Evolutionary conservation across 192 early-diverging fungal genomes (phyloP).

Genomic region (Cladochytrium replicatum): DNA sequence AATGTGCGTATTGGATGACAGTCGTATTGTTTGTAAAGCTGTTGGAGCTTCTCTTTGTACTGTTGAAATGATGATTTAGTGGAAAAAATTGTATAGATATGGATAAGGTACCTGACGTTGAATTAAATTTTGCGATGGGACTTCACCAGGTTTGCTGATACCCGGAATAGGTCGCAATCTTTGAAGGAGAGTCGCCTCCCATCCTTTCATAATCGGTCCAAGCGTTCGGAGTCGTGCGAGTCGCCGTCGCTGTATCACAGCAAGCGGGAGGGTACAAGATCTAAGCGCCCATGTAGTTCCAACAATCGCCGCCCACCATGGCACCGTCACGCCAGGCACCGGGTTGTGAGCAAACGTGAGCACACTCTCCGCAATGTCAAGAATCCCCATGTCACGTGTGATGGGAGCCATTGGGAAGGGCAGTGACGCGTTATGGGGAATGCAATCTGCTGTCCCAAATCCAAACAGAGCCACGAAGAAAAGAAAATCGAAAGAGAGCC

Average conservation of each 20-base stretch:
- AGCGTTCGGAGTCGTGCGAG: slow-evolving; percentile 13
- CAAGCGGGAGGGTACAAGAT: slow-evolving; percentile 22
- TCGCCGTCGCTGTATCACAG: slow-evolving; percentile 17
- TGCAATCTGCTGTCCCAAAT: too few species aligned
- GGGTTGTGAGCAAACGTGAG: too few species aligned
- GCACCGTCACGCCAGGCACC: too few species aligned
- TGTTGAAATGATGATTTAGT: not conserved
- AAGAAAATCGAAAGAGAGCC: too few species aligned
- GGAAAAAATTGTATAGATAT: not conserved
- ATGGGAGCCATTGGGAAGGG: too few species aligned
- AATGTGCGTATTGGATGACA: slow-evolving; percentile 53
- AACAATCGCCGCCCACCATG: slow-evolving; percentile 20
- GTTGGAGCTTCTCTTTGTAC: slow-evolving; percentile 16
- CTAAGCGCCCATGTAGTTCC: slow-evolving; percentile 17
- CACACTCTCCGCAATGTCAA: too few species aligned
- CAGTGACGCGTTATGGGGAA: too few species aligned
- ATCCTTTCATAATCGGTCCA: slow-evolving; percentile 18
- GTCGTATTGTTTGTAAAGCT: slow-evolving; percentile 47
- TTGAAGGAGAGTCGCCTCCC: slow-evolving; percentile 17
- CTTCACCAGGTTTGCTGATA: not conserved
- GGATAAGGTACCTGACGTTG: not conserved
- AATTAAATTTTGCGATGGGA: too few species aligned
- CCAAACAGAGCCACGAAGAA: too few species aligned
- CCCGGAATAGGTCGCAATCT: not conserved
- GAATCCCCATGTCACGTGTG: too few species aligned